These are phyloP conservation scores for Fusarium sp. DNA, from an alignment of 2,329 filamentous ascomycete species.

Conservation along the genomic window DNA sequence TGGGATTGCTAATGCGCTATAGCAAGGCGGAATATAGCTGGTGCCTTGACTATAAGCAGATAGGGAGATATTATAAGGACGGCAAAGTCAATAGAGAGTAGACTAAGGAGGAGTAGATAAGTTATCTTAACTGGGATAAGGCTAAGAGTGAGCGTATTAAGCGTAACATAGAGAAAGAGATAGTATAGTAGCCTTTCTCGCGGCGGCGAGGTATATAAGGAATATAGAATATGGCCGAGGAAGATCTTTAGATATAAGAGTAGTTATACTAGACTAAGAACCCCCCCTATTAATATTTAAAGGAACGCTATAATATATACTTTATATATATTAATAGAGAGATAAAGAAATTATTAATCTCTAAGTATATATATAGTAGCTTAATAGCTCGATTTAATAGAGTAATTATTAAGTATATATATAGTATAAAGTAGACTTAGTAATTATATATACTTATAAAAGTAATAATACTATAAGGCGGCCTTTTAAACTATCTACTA, in stretches of 20 bases:
- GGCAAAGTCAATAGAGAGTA: no score
- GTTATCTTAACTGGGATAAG: slow-evolving; percentile 10
- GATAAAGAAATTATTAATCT: background rate
- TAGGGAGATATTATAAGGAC: background rate
- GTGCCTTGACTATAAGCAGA: slow-evolving; percentile 12
- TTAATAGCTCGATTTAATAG: no score
- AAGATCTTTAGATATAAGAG: slow-evolving; percentile 3
- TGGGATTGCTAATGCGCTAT: background rate
- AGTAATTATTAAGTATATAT: no score
- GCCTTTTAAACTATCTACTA: no score
- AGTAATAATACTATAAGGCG: no score
- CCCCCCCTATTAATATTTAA: background rate
- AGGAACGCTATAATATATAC: background rate
- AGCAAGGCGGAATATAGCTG: slow-evolving; percentile 3
- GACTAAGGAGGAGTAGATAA: slow-evolving; percentile 7
- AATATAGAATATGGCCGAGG: background rate
- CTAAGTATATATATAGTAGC: no score
- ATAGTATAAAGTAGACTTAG: no score
- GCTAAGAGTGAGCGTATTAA: slow-evolving; percentile 1
- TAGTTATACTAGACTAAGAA: background rate
- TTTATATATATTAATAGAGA: slow-evolving; percentile 1
- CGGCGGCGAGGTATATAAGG: background rate
- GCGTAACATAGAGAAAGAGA: background rate
- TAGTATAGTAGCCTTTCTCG: background rate
- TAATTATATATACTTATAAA: no score